Conservation (phyloP, 2,329 filamentous ascomycete genomes). For the Clonostachys solani region DNA sequence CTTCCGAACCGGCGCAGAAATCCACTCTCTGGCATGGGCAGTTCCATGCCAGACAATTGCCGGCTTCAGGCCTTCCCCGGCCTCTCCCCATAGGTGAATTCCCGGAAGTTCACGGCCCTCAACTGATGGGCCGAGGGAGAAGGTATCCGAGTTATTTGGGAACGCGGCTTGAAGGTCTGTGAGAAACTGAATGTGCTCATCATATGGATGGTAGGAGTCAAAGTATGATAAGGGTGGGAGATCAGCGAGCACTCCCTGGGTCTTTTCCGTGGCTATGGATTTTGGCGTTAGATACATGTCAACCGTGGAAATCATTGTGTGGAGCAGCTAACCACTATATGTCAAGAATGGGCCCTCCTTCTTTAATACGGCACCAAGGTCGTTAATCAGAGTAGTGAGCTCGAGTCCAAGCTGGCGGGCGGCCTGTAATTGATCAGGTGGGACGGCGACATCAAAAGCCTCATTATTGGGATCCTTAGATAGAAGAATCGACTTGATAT, state of each 20-base stretch:
- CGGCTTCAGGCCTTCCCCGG: constrained; percentile 38
- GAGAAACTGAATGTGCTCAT: constrained; percentile 44
- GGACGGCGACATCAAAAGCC: constrained; percentile 15
- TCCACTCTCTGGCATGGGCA: constrained; percentile 58
- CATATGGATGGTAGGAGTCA: constrained; percentile 46
- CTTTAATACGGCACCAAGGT: constrained; percentile 15
- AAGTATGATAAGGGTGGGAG: constrained; percentile 21
- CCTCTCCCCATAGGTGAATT: constrained; percentile 48
- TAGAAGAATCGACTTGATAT: constrained; percentile 12
- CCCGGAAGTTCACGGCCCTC: constrained; percentile 55
- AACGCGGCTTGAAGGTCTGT: constrained; percentile 35
- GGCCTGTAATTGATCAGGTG: constrained; percentile 10
- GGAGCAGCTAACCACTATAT: constrained; percentile 1
- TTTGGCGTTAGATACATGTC: too few relatives aligned
- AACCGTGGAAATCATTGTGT: too few relatives aligned
- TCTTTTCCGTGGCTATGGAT: not conserved
- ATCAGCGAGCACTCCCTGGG: constrained; percentile 1
- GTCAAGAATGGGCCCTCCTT: constrained; percentile 11
- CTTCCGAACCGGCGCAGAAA: constrained; percentile 26
- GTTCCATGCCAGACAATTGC: constrained; percentile 53
- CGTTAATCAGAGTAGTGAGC: constrained; percentile 9
- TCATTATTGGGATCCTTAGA: constrained; percentile 12
- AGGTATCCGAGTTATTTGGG: constrained; percentile 39
- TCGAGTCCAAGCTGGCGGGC: constrained; percentile 15
- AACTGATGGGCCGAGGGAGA: constrained; percentile 40